Percentiles rank a stretch among this genome's conserved stretches.
These are phyloP conservation scores for Fusarium stilboides DNA, from an alignment of 2,329 filamentous ascomycete genomes.

Conservation along the genomic window DNA sequence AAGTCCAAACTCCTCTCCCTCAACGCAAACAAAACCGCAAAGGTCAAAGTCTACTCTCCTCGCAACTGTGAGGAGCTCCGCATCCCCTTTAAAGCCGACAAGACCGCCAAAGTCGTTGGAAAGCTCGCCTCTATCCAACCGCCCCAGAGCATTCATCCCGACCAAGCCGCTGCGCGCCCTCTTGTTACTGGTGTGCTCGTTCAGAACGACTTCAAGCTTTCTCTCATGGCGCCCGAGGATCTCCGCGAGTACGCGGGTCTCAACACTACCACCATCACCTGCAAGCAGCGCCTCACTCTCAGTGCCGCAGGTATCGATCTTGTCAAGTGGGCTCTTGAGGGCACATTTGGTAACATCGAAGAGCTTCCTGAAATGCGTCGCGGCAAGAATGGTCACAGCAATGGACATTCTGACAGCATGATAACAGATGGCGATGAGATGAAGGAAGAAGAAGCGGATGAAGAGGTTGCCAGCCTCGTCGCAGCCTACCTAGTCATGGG, in stretches of 20 bases:
- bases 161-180: slow-evolving; percentile 52
- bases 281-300: slow-evolving; percentile 90
- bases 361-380: slow-evolving; percentile 71
- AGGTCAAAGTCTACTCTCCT: slow-evolving; percentile 93
- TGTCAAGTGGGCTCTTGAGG: slow-evolving; percentile 93
- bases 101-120: slow-evolving; percentile 95
- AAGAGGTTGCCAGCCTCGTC: slow-evolving; percentile 71
- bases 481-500: slow-evolving; percentile 86
- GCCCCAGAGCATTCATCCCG: slow-evolving; percentile 60
- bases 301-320: slow-evolving; percentile 91
- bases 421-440: slow-evolving; percentile 53
- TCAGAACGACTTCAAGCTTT: slow-evolving; percentile 98
- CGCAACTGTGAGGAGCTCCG: slow-evolving; percentile 95
- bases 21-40: slow-evolving; percentile 83
- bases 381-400: slow-evolving; percentile 49
- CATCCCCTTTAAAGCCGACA: slow-evolving; percentile 96
- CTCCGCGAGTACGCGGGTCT: slow-evolving; percentile 96
- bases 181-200: slow-evolving; percentile 93
- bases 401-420: slow-evolving; percentile 59
- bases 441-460: slow-evolving; percentile 71
- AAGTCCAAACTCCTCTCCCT: slow-evolving; percentile 96
- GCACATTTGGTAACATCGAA: slow-evolving; percentile 91
- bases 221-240: slow-evolving; percentile 96
- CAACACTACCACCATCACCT: slow-evolving; percentile 93
- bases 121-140: slow-evolving; percentile 88